Conservation (phyloP, 768 basidiomycete species). For the Gautieria morchelliformis region DNA sequence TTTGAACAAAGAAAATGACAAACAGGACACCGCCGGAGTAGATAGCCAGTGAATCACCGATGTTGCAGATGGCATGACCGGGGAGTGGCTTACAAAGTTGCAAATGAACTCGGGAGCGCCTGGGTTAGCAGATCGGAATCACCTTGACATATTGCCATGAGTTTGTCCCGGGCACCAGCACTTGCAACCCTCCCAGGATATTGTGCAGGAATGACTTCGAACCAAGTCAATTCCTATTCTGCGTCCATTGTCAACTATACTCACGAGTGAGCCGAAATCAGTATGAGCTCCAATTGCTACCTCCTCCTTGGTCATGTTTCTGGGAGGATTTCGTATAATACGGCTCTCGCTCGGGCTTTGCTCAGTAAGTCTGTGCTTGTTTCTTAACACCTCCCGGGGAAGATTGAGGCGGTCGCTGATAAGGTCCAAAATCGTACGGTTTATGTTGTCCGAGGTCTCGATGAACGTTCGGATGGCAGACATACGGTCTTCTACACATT, state of each 20-base stretch:
- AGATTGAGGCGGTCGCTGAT: constrained; percentile 25
- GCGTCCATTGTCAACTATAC: not conserved
- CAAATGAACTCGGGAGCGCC: not conserved
- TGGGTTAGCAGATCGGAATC: not conserved
- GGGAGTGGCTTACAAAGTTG: constrained; percentile 35
- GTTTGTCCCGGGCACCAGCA: constrained; percentile 49
- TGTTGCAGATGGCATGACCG: constrained; percentile 49
- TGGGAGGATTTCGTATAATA: constrained; percentile 24
- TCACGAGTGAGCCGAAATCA: constrained; percentile 26
- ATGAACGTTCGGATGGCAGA: constrained; percentile 20
- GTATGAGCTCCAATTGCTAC: constrained; percentile 27
- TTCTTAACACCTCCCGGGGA: constrained; percentile 20
- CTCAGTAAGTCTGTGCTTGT: constrained; percentile 20
- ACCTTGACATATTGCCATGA: constrained; percentile 64
- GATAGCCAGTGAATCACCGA: constrained; percentile 52
- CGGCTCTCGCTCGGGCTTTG: constrained; percentile 24
- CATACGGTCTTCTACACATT: constrained; percentile 22
- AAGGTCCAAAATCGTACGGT: constrained; percentile 20
- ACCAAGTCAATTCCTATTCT: not conserved
- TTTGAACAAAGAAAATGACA: not conserved
- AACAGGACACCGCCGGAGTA: constrained; percentile 60
- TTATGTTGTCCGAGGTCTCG: constrained; percentile 21
- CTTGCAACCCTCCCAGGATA: constrained; percentile 60
- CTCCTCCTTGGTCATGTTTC: constrained; percentile 16
- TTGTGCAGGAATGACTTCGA: constrained; percentile 59